Conservation (phyloP, 371 early-diverging fungal species). For the Phascolomyces articulosus region DNA sequence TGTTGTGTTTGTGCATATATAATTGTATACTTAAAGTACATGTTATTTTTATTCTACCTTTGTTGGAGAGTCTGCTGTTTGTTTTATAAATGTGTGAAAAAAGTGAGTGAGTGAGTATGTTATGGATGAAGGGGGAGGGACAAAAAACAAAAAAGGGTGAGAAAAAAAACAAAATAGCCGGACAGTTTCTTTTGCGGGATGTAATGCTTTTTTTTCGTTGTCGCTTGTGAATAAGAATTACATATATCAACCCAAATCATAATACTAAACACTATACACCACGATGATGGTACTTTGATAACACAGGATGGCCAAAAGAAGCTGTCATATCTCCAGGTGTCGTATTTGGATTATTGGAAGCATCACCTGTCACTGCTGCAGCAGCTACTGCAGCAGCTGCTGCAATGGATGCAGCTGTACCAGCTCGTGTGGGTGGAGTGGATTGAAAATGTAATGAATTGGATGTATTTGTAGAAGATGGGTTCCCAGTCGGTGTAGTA, state of each 20-base stretch:
- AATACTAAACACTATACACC: too few species aligned
- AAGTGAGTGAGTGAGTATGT: not conserved
- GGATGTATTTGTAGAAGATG: not conserved
- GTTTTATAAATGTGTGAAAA: not conserved
- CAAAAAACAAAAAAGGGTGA: too few species aligned
- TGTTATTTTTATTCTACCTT: slow-evolving; percentile 6
- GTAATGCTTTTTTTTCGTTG: too few species aligned
- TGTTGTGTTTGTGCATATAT: not conserved
- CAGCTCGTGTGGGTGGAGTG: not conserved
- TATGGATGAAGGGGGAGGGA: not conserved
- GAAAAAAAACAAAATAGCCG: too few species aligned
- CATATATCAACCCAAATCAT: too few species aligned
- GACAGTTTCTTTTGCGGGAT: too few species aligned
- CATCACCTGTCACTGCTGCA: not conserved
- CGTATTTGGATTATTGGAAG: not conserved
- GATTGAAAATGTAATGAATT: not conserved
- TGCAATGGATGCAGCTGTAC: slow-evolving; percentile 2
- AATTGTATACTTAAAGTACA: slow-evolving; percentile 1
- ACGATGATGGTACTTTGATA: slow-evolving; percentile 4
- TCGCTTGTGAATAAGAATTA: too few species aligned
- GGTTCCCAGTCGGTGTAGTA: not conserved
- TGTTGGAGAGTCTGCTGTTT: not conserved
- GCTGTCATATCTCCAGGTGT: slow-evolving; percentile 3
- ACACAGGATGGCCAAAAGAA: not conserved
- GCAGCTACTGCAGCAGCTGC: slow-evolving; percentile 7